These are phyloP conservation scores for Stellera chamaejasme DNA, from an alignment of 345 rosid species.

Conservation along the genomic window DNA sequence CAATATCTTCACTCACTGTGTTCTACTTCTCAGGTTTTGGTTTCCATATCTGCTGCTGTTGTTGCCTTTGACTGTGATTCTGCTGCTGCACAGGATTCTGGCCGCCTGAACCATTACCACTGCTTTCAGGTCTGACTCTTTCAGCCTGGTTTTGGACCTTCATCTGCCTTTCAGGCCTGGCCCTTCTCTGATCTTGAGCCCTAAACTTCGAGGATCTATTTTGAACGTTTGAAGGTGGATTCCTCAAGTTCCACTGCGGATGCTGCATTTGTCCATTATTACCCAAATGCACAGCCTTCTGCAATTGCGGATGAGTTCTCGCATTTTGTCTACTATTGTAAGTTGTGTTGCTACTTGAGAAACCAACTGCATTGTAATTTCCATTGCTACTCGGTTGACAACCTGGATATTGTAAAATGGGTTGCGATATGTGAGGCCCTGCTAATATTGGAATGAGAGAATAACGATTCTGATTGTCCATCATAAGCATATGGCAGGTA, in stretches of 20 bases:
- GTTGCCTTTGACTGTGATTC: slow-evolving; percentile 12
- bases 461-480: slow-evolving; percentile 18
- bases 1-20: background rate
- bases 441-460: slow-evolving; percentile 30
- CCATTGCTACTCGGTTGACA: slow-evolving; percentile 11
- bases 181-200: slow-evolving; percentile 2
- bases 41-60: slow-evolving; percentile 31
- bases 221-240: slow-evolving; percentile 23
- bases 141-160: slow-evolving; percentile 19
- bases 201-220: slow-evolving; percentile 11
- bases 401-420: slow-evolving; percentile 2
- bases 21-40: slow-evolving; percentile 27
- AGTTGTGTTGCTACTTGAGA: slow-evolving; percentile 5
- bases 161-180: slow-evolving; percentile 18
- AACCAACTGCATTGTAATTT: background rate
- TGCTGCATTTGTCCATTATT: slow-evolving; percentile 22
- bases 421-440: slow-evolving; percentile 25
- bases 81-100: slow-evolving; percentile 14
- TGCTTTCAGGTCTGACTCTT: slow-evolving; percentile 9
- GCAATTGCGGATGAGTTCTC: slow-evolving; percentile 14
- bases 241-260: slow-evolving; percentile 10
- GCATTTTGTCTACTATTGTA: slow-evolving; percentile 8
- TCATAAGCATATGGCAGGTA: slow-evolving; percentile 29
- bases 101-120: slow-evolving; percentile 2
- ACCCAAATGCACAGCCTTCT: slow-evolving; percentile 15